These are phyloP conservation scores for Peterozyma toletana DNA, from an alignment of 805 yeast species.

Conservation along the genomic window DNA sequence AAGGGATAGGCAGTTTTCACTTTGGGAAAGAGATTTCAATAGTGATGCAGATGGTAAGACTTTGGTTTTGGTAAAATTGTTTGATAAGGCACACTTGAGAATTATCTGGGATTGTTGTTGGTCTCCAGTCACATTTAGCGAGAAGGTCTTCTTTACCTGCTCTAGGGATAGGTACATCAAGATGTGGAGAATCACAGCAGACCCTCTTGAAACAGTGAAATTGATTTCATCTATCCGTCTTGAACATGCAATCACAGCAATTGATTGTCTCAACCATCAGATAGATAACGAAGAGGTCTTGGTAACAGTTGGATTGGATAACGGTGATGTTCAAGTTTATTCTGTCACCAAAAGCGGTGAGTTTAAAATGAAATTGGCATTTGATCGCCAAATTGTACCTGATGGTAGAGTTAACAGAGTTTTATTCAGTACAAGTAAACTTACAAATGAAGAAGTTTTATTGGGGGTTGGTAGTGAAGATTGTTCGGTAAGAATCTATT, in stretches of 20 bases:
- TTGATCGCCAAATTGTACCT: slow-evolving; percentile 43
- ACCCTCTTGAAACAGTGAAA: slow-evolving; percentile 16
- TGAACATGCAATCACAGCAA: slow-evolving; percentile 56
- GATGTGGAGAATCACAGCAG: slow-evolving; percentile 42
- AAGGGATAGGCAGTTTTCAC: slow-evolving; percentile 79
- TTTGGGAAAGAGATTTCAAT: slow-evolving; percentile 47
- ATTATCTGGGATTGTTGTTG: slow-evolving; percentile 96
- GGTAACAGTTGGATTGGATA: slow-evolving; percentile 60
- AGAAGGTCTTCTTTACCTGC: slow-evolving; percentile 62
- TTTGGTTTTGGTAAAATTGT: slow-evolving; percentile 15
- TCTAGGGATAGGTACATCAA: slow-evolving; percentile 79
- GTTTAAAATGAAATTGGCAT: slow-evolving; percentile 19
- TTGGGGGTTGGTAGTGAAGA: slow-evolving; percentile 66
- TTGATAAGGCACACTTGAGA: slow-evolving; percentile 78
- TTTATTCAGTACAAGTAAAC: slow-evolving; percentile 37
- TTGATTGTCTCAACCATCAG: slow-evolving; percentile 37
- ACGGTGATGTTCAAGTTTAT: slow-evolving; percentile 49
- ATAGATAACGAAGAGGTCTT: slow-evolving; percentile 28
- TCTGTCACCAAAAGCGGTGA: slow-evolving; percentile 22
- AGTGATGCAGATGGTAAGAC: slow-evolving; percentile 11
- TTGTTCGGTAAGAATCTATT: slow-evolving; percentile 45
- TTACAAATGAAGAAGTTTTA: slow-evolving; percentile 14
- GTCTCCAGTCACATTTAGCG: slow-evolving; percentile 43
- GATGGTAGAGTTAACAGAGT: slow-evolving; percentile 56
- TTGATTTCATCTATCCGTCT: slow-evolving; percentile 36